A percentile compares a stretch with the other conserved stretches of the same genome.
Conservation (phyloP, 2,329 filamentous ascomycete genomes). For the Elsinoe necatrix region DNA sequence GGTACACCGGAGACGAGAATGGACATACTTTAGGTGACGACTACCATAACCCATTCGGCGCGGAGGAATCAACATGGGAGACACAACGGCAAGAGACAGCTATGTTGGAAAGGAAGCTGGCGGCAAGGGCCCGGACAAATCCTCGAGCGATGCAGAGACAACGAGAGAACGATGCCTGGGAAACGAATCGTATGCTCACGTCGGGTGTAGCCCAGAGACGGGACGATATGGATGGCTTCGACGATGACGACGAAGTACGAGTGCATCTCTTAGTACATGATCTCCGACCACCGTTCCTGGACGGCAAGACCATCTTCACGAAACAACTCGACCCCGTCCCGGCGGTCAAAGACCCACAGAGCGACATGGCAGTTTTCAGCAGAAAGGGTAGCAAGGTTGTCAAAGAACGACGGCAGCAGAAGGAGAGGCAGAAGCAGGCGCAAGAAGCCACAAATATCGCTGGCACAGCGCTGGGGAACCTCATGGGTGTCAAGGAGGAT, state of each 20-base stretch:
- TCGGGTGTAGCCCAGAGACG: constrained; percentile 88
- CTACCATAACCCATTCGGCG: constrained; percentile 82
- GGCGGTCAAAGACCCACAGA: constrained; percentile 85
- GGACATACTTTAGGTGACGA: constrained; percentile 85
- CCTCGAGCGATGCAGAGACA: constrained; percentile 75
- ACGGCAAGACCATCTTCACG: constrained; percentile 91
- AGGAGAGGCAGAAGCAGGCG: constrained; percentile 86
- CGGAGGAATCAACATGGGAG: constrained; percentile 61
- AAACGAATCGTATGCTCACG: constrained; percentile 95
- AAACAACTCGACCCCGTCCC: constrained; percentile 94
- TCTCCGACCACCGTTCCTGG: constrained; percentile 84
- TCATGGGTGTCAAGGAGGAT: constrained; percentile 92
- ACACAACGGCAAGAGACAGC: constrained; percentile 68
- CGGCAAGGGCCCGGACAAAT: constrained; percentile 36
- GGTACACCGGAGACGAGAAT: constrained; percentile 83
- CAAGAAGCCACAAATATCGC: constrained; percentile 90
- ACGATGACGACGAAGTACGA: constrained; percentile 80
- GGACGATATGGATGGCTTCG: constrained; percentile 73
- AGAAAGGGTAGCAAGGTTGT: constrained; percentile 91
- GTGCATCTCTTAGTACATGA: constrained; percentile 91
- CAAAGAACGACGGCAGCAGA: constrained; percentile 80
- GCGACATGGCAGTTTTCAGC: constrained; percentile 98
- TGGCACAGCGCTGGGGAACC: constrained; percentile 83
- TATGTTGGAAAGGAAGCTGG: constrained; percentile 69
- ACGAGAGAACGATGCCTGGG: constrained; percentile 95